Percentiles rank a stretch among this genome's conserved stretches.
phyloP scores from a whole-genome alignment of 2,329 filamentous ascomycete species.

The Trichoderma hamatum region DNA sequence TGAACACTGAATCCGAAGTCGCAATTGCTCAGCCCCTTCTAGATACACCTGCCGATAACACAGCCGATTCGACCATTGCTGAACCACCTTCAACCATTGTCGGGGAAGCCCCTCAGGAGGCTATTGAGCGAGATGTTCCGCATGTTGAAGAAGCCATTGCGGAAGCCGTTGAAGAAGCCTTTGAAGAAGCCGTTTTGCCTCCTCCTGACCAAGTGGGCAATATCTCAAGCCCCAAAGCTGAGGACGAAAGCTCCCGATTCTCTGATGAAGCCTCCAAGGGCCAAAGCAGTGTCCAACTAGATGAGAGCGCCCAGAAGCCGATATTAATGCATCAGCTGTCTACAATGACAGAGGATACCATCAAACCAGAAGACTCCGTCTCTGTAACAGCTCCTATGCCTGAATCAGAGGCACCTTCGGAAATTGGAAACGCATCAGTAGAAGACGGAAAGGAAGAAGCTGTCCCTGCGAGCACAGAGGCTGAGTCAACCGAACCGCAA shows the following conservation, averaged over 20 bases:
- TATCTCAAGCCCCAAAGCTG: constrained; percentile 41
- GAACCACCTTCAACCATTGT: constrained; percentile 40
- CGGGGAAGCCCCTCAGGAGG: constrained; percentile 36
- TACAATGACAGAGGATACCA: constrained; percentile 43
- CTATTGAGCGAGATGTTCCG: constrained; percentile 36
- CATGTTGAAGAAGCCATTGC: constrained; percentile 13
- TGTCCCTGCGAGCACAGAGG: constrained; percentile 10
- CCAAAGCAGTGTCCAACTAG: constrained; percentile 34
- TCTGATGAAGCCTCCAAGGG: constrained; percentile 35
- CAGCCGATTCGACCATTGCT: constrained; percentile 34
- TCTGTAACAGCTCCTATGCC: constrained; percentile 38
- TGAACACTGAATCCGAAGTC: neutral
- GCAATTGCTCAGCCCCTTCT: neutral
- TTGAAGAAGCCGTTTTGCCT: constrained; percentile 37
- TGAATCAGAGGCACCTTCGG: constrained; percentile 38
- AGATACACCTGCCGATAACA: constrained; percentile 24
- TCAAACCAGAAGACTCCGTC: constrained; percentile 46
- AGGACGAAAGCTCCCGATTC: constrained; percentile 33
- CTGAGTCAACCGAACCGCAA: constrained; percentile 29
- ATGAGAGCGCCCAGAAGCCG: constrained; percentile 32
- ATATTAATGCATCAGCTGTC: constrained; percentile 38
- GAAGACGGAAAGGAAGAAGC: constrained; percentile 31
- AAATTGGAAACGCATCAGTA: constrained; percentile 33
- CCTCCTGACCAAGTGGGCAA: constrained; percentile 47
- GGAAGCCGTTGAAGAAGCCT: neutral